These are phyloP conservation scores for Dissophora ornata DNA, from an alignment of 192 early-diverging fungal species.

Conservation along the genomic window DNA sequence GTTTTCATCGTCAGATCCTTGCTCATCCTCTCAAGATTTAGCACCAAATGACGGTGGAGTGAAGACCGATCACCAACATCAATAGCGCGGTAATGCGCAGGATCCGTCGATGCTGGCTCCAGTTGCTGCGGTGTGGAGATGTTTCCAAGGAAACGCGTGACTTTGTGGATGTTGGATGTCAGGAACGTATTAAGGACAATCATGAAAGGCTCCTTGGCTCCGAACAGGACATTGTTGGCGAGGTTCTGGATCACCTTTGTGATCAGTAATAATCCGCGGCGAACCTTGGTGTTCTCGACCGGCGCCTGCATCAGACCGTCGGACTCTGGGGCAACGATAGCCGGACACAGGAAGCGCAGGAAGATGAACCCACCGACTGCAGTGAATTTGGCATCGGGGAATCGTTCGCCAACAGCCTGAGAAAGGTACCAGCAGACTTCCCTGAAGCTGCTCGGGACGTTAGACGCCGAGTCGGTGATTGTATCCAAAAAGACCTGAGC, in stretches of 20 bases:
- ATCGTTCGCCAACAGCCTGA: conserved; percentile 79
- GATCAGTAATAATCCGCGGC: conserved; percentile 87
- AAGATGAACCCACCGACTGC: conserved; percentile 97
- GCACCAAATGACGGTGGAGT: conserved; percentile 73
- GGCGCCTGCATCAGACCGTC: conserved; percentile 75
- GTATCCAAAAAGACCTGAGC: conserved; percentile 85
- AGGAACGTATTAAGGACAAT: conserved; percentile 90
- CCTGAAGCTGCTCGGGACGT: conserved; percentile 79
- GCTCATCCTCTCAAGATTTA: conserved; percentile 77
- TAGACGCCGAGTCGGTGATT: conserved; percentile 77
- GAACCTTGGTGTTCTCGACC: conserved; percentile 71
- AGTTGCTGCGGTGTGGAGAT: conserved; percentile 68
- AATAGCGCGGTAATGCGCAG: conserved; percentile 56
- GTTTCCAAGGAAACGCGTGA: conserved; percentile 82
- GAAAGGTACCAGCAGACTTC: conserved; percentile 87
- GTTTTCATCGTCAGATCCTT: conserved; percentile 68
- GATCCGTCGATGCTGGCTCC: conserved; percentile 61
- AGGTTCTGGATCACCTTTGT: conserved; percentile 98
- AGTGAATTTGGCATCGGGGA: conserved; percentile 85
- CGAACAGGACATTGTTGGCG: conserved; percentile 95
- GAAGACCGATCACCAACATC: conserved; percentile 53
- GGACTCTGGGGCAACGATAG: conserved; percentile 91
- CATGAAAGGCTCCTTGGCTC: conserved; percentile 96
- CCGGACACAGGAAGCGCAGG: conserved; percentile 94
- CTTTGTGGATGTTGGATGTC: conserved; percentile 81